A percentile compares a stretch with the other conserved stretches of the same genome.
phyloP scores from a whole-genome alignment of 768 basidiomycete species.

The Pisolithus albus region DNA sequence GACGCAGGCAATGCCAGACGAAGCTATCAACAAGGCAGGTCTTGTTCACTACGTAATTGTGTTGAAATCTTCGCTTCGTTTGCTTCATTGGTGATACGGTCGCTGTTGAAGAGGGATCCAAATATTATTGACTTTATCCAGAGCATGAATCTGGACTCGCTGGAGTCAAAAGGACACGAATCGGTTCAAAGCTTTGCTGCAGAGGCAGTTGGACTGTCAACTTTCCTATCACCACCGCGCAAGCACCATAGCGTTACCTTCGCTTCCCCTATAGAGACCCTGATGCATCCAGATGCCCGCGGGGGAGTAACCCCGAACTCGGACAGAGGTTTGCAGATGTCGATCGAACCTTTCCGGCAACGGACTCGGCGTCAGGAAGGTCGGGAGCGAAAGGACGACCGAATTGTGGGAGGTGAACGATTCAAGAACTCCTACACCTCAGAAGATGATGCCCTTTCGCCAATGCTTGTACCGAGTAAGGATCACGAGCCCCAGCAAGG shows the following conservation, averaged over 20 bases:
- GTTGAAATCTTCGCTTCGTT: constrained; percentile 1
- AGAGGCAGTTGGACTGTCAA: neutral
- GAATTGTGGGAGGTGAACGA: neutral
- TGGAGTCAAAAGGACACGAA: neutral
- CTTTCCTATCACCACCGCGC: neutral
- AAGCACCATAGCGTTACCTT: constrained; percentile 23
- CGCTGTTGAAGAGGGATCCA: constrained; percentile 14
- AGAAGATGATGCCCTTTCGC: constrained; percentile 12
- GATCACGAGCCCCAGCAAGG: neutral
- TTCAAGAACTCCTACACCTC: neutral
- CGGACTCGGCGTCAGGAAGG: neutral
- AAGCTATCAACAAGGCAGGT: constrained; percentile 9
- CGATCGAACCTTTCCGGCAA: neutral
- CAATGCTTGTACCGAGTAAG: constrained; percentile 1
- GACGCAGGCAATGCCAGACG: constrained; percentile 1
- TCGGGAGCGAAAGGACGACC: neutral
- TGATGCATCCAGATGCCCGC: constrained; percentile 3
- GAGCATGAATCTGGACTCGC: constrained; percentile 20
- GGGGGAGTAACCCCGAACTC: neutral
- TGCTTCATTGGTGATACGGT: constrained; percentile 1
- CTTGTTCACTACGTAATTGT: neutral
- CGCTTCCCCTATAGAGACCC: constrained; percentile 21
- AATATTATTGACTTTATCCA: constrained; percentile 42
- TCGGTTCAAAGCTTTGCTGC: neutral
- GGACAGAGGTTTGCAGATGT: constrained; percentile 3